Base-by-base conservation (phyloP, 345 rosid species). In the Mercurialis annua region DNA sequence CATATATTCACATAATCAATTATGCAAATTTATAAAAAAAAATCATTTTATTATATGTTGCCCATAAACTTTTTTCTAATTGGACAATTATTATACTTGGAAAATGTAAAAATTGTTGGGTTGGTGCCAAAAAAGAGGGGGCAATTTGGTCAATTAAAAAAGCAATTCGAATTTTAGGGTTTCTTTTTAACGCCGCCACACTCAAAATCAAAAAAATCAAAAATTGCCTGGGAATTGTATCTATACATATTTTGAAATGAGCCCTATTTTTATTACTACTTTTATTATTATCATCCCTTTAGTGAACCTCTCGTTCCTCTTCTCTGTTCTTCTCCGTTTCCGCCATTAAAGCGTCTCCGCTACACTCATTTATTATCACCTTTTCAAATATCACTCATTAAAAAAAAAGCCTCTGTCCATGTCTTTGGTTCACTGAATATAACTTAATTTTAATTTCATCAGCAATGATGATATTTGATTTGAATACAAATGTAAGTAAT, bases 121-220 rank as follows among this genome's bases (percentile, higher is more conserved):
- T n/a, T n/a, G n/a, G n/a, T n/a, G n/a, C n/a, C n/a, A n/a, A n/a
- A n/a, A n/a, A n/a, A 8, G 5, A 12, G 21, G 42, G 74, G 69
- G 69, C 21, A 55, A 24, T 33, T 47, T 21, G 12, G 64, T 46
- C 64, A 64, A 64, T 18, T 44, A 30, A 31, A 17, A 51, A 24
- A 23, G 1, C n/a, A 16, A 46, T 18, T 14, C n/a, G 38, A 71
- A 63, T 64, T 34, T 40, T 71, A 71, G 74, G 74, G 74, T 71
- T 71, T 40, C 11, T 40, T 8, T 8, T 70, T 15, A 29, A n/a
- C 62, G 67, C 68, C 62, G 64, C 74, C 53, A 60, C 36, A 46
- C 52, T 42, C 59, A 50, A 18, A 5, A 42, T 18, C 10, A 33
- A 56, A 62, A 50, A 18, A 5, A 42, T 18, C 10, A 33, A 56